Evolutionary conservation across 208 protist species (phyloP).

Genomic region (Entamoeba nuttalli): DNA sequence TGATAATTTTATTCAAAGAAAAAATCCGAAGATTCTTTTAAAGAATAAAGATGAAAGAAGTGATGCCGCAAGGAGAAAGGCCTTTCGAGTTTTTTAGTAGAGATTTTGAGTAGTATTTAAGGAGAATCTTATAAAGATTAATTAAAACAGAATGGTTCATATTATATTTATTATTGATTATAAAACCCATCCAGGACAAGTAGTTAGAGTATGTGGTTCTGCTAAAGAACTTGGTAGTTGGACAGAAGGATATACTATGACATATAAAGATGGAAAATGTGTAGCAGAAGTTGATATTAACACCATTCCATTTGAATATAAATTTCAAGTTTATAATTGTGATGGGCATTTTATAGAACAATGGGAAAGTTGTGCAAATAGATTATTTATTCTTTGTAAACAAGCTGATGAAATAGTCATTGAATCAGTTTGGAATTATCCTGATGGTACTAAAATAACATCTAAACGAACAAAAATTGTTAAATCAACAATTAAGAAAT

Average conservation of each 20-base stretch:
- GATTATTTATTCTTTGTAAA: background rate
- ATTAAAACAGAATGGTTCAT: background rate
- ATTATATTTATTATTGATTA: background rate
- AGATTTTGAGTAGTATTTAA: too few relatives aligned
- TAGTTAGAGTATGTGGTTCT: background rate
- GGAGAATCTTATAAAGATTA: too few relatives aligned
- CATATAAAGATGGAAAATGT: too few relatives aligned
- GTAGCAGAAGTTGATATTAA: background rate
- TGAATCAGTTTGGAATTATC: background rate
- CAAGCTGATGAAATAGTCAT: background rate
- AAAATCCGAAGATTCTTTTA: too few relatives aligned
- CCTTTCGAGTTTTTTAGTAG: too few relatives aligned
- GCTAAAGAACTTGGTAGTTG: background rate
- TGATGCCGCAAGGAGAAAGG: too few relatives aligned
- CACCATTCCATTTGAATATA: background rate
- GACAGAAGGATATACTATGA: background rate
- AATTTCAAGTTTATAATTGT: background rate
- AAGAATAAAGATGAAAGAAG: too few relatives aligned
- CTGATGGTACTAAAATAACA: background rate
- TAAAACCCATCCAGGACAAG: background rate
- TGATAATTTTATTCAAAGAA: too few relatives aligned
- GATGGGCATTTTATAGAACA: background rate
- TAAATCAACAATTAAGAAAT: background rate
- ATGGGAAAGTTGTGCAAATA: background rate
- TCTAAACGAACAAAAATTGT: background rate